A percentile compares a stretch with the other conserved stretches of the same genome.
These are phyloP conservation scores for Margaritispora aquatica DNA, from an alignment of 495 filamentous ascomycete genomes.

Conservation along the genomic window DNA sequence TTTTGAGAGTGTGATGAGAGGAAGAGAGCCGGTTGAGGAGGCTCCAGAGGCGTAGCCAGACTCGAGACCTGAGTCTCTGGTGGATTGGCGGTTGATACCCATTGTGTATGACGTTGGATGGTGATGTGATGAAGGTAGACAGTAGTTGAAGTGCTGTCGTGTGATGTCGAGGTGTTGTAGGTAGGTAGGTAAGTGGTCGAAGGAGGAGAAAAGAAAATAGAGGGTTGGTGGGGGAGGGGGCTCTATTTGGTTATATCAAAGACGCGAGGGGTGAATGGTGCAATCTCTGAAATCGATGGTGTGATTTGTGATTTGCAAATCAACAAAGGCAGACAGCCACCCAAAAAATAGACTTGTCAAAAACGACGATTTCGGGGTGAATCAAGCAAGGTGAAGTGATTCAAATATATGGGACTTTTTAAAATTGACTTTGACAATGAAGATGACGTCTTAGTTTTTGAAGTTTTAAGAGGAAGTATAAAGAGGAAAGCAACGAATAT, in stretches of 20 bases:
- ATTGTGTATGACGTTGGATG: constrained; percentile 2
- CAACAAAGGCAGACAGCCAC: neutral
- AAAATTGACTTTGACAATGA: neutral
- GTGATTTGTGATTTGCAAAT: neutral
- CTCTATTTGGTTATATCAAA: constrained; percentile 4
- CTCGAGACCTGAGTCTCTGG: constrained; percentile 38
- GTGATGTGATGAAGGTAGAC: neutral
- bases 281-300: constrained; percentile 6
- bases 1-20: constrained; percentile 80
- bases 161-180: neutral
- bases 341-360: neutral
- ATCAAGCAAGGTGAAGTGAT: neutral
- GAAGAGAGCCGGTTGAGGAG: constrained; percentile 54
- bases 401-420: too few relatives aligned
- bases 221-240: neutral
- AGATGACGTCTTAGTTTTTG: constrained; percentile 9
- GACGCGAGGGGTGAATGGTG: constrained; percentile 3
- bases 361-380: neutral
- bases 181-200: too few relatives aligned
- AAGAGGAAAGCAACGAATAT: neutral
- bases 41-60: constrained; percentile 83
- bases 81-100: constrained; percentile 15
- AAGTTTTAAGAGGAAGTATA: neutral
- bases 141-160: neutral
- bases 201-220: too few relatives aligned